Conservation (phyloP, 805 yeast genomes). For the Candida fluviatilis region DNA sequence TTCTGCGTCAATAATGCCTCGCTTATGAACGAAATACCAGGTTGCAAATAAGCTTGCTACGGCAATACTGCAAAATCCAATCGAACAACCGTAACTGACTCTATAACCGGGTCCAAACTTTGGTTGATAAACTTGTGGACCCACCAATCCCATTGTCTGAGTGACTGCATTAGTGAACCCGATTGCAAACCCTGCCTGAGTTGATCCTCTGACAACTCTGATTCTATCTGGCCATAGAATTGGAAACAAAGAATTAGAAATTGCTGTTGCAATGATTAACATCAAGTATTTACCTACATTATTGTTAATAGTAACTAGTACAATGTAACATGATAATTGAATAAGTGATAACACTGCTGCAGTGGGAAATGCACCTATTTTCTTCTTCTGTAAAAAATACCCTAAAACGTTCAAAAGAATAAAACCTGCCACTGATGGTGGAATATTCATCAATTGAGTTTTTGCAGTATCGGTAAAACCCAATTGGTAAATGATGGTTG, state of each 20-base stretch:
- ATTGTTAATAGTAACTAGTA: conserved; percentile 6
- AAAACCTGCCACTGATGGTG: conserved; percentile 13
- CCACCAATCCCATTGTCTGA: conserved; percentile 13
- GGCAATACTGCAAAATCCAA: conserved; percentile 10
- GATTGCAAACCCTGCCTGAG: conserved; percentile 12
- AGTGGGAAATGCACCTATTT: conserved; percentile 10
- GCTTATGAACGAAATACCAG: conserved; percentile 10
- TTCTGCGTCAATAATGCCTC: conserved; percentile 11
- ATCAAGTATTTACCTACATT: conserved; percentile 10
- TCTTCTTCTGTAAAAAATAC: conserved; percentile 8
- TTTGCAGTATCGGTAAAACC: conserved; percentile 17
- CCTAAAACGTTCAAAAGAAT: conserved; percentile 10
- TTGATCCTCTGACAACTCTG: conserved; percentile 12
- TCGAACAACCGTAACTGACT: conserved; percentile 10
- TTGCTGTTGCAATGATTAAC: conserved; percentile 12
- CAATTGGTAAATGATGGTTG: conserved; percentile 15
- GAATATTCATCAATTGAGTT: conserved; percentile 16
- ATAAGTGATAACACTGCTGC: conserved; percentile 10
- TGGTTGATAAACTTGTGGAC: conserved; percentile 12
- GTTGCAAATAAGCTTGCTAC: conserved; percentile 7
- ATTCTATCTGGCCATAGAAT: conserved; percentile 15
- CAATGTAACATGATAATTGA: conserved; percentile 12
- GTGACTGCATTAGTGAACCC: conserved; percentile 12
- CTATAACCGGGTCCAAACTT: conserved; percentile 13
- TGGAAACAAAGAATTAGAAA: conserved; percentile 12